Conservation (phyloP, 768 basidiomycete species). For the Russula ochroleuca region DNA sequence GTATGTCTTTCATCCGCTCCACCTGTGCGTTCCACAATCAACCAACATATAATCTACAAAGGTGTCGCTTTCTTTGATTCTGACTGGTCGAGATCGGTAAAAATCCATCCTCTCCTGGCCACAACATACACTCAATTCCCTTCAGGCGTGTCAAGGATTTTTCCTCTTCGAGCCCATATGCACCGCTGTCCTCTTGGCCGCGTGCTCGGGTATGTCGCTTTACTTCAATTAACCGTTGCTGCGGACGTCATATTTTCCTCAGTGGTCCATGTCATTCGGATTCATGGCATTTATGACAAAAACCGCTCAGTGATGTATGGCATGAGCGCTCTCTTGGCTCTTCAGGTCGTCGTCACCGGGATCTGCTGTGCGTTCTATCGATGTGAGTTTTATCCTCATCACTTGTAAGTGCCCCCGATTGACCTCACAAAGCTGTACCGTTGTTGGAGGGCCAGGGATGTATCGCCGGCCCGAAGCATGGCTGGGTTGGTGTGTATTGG, state of each 20-base stretch:
- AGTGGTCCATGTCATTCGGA: slow-evolving; percentile 72
- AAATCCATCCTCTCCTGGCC: slow-evolving; percentile 29
- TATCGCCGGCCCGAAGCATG: slow-evolving; percentile 74
- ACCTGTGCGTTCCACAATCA: not conserved
- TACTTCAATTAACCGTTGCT: not conserved
- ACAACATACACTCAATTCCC: not conserved
- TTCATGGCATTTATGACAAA: slow-evolving; percentile 76
- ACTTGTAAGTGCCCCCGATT: slow-evolving; percentile 12
- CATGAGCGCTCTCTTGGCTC: slow-evolving; percentile 56
- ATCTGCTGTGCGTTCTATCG: slow-evolving; percentile 75
- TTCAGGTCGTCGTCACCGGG: slow-evolving; percentile 70
- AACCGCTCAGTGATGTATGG: slow-evolving; percentile 47
- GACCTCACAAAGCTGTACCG: slow-evolving; percentile 51
- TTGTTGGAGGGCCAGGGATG: slow-evolving; percentile 74
- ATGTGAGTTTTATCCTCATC: slow-evolving; percentile 41
- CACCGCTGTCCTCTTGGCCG: slow-evolving; percentile 75
- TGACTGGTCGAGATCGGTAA: slow-evolving; percentile 52
- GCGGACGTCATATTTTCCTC: not conserved
- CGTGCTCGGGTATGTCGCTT: slow-evolving; percentile 48
- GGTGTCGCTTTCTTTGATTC: slow-evolving; percentile 85
- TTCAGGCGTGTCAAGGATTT: slow-evolving; percentile 59
- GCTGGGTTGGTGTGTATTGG: slow-evolving; percentile 89
- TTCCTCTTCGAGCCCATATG: slow-evolving; percentile 85
- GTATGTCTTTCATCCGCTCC: slow-evolving; percentile 36
- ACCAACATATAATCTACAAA: slow-evolving; percentile 32